Conservation (phyloP, 106 monocot species). For the Xerophyta viscosa region DNA sequence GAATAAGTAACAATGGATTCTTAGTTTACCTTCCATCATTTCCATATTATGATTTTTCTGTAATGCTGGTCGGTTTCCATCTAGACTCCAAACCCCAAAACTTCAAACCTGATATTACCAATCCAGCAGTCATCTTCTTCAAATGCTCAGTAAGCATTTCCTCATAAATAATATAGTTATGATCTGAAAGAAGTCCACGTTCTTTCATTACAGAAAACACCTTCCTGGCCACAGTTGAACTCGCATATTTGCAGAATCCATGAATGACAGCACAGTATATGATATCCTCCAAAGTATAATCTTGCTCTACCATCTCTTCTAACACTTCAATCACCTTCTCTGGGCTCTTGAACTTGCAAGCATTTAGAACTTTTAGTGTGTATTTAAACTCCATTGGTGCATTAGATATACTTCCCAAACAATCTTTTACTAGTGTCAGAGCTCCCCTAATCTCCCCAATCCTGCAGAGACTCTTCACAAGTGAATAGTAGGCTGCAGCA, state of each 20-base stretch:
- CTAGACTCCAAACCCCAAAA: slow-evolving; percentile 77
- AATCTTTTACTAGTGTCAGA: slow-evolving; percentile 70
- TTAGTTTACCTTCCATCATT: slow-evolving; percentile 12
- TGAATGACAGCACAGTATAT: slow-evolving; percentile 71
- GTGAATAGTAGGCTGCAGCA: slow-evolving; percentile 50
- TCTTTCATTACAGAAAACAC: slow-evolving; percentile 56
- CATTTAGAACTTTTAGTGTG: slow-evolving; percentile 57
- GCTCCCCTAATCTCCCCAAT: slow-evolving; percentile 70
- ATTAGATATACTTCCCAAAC: slow-evolving; percentile 66
- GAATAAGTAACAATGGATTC: background rate
- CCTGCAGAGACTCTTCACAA: slow-evolving; percentile 71
- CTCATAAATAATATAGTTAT: slow-evolving; percentile 53
- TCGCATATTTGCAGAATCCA: slow-evolving; percentile 82
- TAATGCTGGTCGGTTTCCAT: slow-evolving; percentile 35
- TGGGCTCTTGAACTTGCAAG: slow-evolving; percentile 42
- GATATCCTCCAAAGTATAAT: slow-evolving; percentile 49
- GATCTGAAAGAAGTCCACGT: slow-evolving; percentile 43
- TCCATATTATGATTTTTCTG: slow-evolving; percentile 11
- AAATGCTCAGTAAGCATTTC: slow-evolving; percentile 81
- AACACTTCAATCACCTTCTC: slow-evolving; percentile 65
- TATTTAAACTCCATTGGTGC: slow-evolving; percentile 96
- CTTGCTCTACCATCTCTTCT: slow-evolving; percentile 69
- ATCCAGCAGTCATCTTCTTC: slow-evolving; percentile 60
- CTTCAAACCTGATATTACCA: slow-evolving; percentile 80
- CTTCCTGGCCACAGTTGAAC: slow-evolving; percentile 58